phyloP scores from a whole-genome alignment of 2,329 filamentous ascomycete genomes.

The Furcasterigmium furcatum region DNA sequence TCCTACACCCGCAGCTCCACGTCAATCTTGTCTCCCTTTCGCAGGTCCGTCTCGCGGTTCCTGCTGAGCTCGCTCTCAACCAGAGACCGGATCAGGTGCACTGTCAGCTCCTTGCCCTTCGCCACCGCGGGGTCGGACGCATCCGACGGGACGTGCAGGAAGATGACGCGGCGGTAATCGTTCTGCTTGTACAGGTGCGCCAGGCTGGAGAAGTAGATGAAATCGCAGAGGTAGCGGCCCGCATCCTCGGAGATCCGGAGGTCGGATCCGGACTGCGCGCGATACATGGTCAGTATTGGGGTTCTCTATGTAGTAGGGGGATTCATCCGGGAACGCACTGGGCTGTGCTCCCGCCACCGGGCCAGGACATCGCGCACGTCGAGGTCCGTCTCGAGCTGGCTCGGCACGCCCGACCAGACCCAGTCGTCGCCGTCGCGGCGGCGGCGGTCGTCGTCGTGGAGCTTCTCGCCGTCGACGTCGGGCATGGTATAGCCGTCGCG shows the following conservation, averaged over 20 bases:
- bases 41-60: constrained; percentile 4
- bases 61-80: constrained; percentile 44
- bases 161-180: constrained; percentile 52
- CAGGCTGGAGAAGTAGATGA: constrained; percentile 71
- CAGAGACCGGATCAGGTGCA: constrained; percentile 55
- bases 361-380: constrained; percentile 53
- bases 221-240: constrained; percentile 74
- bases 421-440: constrained; percentile 34
- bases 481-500: constrained; percentile 67
- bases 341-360: constrained; percentile 50
- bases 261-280: constrained; percentile 32
- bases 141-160: constrained; percentile 69
- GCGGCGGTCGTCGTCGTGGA: constrained; percentile 44
- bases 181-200: constrained; percentile 49
- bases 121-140: constrained; percentile 44
- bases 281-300: constrained; percentile 11
- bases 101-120: constrained; percentile 46
- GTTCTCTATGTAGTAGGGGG: background rate
- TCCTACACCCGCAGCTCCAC: constrained; percentile 11
- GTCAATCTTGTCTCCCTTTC: constrained; percentile 10
- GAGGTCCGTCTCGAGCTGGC: constrained; percentile 54
- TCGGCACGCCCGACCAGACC: constrained; percentile 52
- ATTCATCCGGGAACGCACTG: constrained; percentile 33
- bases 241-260: constrained; percentile 65
- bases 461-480: constrained; percentile 65